A percentile compares a stretch with the other conserved stretches of the same genome.
phyloP scores from a whole-genome alignment of 805 yeast species.

The Yarrowia divulgata region DNA sequence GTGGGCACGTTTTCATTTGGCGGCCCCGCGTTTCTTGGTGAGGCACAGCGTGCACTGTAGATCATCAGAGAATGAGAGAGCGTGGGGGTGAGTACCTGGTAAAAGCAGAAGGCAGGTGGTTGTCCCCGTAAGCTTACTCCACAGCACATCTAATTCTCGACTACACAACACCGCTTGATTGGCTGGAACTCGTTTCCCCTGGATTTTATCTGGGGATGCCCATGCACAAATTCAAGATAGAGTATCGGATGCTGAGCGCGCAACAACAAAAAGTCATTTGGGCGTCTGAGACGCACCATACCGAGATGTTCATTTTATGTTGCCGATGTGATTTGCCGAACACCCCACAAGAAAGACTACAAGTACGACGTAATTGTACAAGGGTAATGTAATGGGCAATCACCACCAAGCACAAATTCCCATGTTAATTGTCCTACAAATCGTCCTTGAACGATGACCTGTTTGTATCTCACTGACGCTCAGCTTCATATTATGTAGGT shows the following conservation, averaged over 20 bases:
- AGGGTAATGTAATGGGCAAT: no score
- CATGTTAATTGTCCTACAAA: no score
- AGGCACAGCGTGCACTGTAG: background rate
- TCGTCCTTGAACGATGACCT: no score
- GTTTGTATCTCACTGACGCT: background rate
- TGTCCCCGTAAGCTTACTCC: background rate
- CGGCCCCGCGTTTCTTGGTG: conserved; percentile 13
- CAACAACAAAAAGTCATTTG: background rate
- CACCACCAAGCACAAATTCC: no score
- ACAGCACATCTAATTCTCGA: background rate
- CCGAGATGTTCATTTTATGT: background rate
- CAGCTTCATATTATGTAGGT: background rate
- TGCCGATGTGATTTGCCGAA: background rate
- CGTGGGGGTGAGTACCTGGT: background rate
- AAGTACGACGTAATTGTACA: no score
- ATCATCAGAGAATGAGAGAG: background rate
- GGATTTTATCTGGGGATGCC: conserved; percentile 8
- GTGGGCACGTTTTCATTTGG: conserved; percentile 6
- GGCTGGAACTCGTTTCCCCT: conserved; percentile 12
- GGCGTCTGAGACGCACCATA: conserved; percentile 10
- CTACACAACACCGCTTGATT: background rate
- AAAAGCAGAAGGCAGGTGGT: no score
- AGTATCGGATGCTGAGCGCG: conserved; percentile 12
- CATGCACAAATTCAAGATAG: conserved; percentile 6
- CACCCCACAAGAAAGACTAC: no score